Evolutionary conservation across 805 yeast genomes (phyloP).

Genomic region (Saccharomycopsis vini): DNA sequence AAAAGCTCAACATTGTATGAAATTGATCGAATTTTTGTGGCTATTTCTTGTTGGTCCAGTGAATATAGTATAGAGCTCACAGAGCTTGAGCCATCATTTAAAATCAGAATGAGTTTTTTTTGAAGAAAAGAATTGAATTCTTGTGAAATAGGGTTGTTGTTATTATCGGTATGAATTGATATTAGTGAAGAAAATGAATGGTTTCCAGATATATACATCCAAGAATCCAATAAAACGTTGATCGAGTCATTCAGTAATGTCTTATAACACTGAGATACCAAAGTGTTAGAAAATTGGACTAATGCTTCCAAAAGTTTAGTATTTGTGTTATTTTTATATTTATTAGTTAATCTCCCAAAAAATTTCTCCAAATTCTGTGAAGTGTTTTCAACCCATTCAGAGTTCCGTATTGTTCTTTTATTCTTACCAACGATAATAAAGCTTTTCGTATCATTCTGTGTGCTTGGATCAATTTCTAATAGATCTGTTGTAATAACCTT

Average conservation of each 20-base stretch:
- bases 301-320: neutral
- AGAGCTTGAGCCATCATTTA: too few species aligned
- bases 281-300: neutral
- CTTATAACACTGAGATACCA: conserved; percentile 2
- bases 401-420: neutral
- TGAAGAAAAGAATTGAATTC: too few species aligned
- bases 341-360: neutral
- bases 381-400: conserved; percentile 4
- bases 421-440: neutral
- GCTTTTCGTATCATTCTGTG: too few species aligned
- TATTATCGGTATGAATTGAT: too few species aligned
- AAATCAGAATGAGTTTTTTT: too few species aligned
- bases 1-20: neutral
- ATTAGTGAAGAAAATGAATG: too few species aligned
- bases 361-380: conserved; percentile 3
- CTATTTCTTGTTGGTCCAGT: conserved; percentile 5
- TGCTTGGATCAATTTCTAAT: too few species aligned
- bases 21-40: conserved; percentile 1
- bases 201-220: neutral
- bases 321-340: neutral
- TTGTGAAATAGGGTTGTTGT: too few species aligned
- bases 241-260: neutral
- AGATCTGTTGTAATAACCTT: too few species aligned
- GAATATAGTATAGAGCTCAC: conserved; percentile 7
- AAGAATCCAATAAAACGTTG: neutral